Base-by-base conservation (phyloP, 2,329 filamentous ascomycete genomes). In the Nothopassalora personata region DNA sequence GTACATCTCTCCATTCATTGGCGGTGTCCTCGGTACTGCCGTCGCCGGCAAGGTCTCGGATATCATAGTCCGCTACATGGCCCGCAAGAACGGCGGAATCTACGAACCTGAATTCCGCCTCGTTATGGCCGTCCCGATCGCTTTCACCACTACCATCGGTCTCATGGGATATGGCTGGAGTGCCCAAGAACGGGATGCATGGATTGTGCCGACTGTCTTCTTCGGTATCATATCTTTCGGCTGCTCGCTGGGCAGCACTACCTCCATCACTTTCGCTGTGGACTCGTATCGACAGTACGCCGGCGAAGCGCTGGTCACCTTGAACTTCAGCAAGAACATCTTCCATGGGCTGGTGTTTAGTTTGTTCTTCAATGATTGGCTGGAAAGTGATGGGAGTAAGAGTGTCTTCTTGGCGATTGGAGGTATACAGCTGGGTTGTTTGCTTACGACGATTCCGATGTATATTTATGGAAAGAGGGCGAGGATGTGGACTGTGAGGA, bases 151-250 rank as follows among this genome's bases (percentile, higher is more conserved):
- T 0, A 85, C 86, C 1, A 85, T 93, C 33, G 94, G 94, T 0
- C 82, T 97, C 15, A 96, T 97, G 86, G 93, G 91, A 1, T 97
- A 94, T 69, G 93, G 93, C n/a, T 97, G 93, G 94, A 91, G 88
- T 9, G 90, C 88, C 0, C 74, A 90, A 62, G 81, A 86, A 58
- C 80, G 80, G 27, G 85, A 97, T 68, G 79, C 82, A 23, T 97
- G 90, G 89, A 95, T 96, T 54, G 90, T 96, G 0, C 94, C 94
- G 0, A 97, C 93, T 0, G 72, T 96, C 4, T 97, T 97, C 76
- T 97, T 97, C 65, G 93, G 93, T 6, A 74, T 97, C 51, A 86
- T 96, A 33, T 94, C 90, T 0, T 97, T 97, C 70, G 94, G 93
- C 0, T 97, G 93, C 75, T 89, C 89, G 3, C 80, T 97, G 1